Percentiles rank a stretch among this genome's conserved stretches.
phyloP scores from a whole-genome alignment of 768 basidiomycete species.

The Tephrocybe sp. region DNA sequence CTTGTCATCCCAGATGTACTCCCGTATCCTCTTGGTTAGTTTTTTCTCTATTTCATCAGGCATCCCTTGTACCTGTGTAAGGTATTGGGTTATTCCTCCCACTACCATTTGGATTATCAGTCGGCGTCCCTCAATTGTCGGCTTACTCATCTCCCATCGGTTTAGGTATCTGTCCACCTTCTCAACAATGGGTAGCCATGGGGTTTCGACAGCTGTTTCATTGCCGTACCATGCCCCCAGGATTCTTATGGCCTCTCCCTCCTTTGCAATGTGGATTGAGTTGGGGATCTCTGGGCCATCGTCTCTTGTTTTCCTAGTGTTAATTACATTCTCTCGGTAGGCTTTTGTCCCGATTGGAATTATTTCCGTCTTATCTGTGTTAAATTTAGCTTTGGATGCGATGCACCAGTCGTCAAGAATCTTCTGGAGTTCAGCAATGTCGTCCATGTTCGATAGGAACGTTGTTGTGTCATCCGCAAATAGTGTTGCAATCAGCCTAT shows the following conservation, averaged over 20 bases:
- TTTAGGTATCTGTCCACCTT: slow-evolving; percentile 20
- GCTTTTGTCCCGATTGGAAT: background rate
- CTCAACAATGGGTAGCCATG: slow-evolving; percentile 27
- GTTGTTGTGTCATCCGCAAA: slow-evolving; percentile 42
- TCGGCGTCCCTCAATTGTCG: slow-evolving; percentile 25
- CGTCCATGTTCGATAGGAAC: slow-evolving; percentile 28
- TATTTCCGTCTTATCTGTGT: background rate
- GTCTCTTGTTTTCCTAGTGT: too few species aligned
- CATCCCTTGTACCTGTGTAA: too few species aligned
- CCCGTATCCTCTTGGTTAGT: too few species aligned
- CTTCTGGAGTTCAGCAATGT: slow-evolving; percentile 16
- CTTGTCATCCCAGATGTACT: too few species aligned
- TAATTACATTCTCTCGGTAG: too few species aligned
- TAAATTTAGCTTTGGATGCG: too few species aligned
- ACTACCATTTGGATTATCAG: slow-evolving; percentile 25
- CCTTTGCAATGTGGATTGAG: too few species aligned
- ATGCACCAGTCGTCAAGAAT: slow-evolving; percentile 22
- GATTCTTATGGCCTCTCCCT: slow-evolving; percentile 25
- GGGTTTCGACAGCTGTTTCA: slow-evolving; percentile 8
- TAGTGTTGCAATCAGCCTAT: slow-evolving; percentile 18
- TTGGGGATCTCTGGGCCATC: slow-evolving; percentile 6
- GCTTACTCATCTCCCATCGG: slow-evolving; percentile 25
- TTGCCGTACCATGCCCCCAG: slow-evolving; percentile 34
- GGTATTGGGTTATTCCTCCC: too few species aligned
- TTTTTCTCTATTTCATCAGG: too few species aligned